Evolutionary conservation across 176 grass and related monocot genomes (phyloP).

Genomic region (Chloris gayana): DNA sequence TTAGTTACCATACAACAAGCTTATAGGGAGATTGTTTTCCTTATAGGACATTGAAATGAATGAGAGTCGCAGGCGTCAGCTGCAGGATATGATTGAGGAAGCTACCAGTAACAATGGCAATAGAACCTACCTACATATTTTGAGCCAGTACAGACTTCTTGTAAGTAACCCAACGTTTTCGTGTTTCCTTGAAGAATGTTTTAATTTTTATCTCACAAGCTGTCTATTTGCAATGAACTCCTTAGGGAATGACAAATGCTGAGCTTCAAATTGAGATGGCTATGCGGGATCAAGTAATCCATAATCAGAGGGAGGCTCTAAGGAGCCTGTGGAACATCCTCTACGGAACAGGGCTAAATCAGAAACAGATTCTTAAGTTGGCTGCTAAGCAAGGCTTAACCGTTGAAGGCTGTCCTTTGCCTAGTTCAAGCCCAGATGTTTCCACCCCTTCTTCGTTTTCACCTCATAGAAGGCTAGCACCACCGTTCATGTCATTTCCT

Average conservation of each 20-base stretch:
- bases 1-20: conserved; percentile 27
- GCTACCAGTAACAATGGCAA: conserved; percentile 92
- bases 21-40: conserved; percentile 16
- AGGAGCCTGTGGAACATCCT: conserved; percentile 90
- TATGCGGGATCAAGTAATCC: conserved; percentile 96
- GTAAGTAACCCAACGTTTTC: conserved; percentile 54
- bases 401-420: conserved; percentile 71
- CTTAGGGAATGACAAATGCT: conserved; percentile 79
- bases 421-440: conserved; percentile 49
- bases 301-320: conserved; percentile 90
- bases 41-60: conserved; percentile 89
- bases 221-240: conserved; percentile 1
- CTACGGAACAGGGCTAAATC: conserved; percentile 84
- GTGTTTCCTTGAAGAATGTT: conserved; percentile 25
- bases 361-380: conserved; percentile 84
- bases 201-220: conserved; percentile 13
- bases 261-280: conserved; percentile 99
- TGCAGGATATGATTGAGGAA: conserved; percentile 98
- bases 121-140: conserved; percentile 92
- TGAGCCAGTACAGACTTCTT: conserved; percentile 98
- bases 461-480: conserved; percentile 34
- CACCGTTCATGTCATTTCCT: conserved; percentile 58
- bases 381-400: conserved; percentile 88
- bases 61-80: conserved; percentile 67
- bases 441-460: conserved; percentile 32